Evolutionary conservation across 208 protist species (phyloP), one percentile per base, ranked within the genome.

Genomic region (Acanthamoeba polyphaga): DNA sequence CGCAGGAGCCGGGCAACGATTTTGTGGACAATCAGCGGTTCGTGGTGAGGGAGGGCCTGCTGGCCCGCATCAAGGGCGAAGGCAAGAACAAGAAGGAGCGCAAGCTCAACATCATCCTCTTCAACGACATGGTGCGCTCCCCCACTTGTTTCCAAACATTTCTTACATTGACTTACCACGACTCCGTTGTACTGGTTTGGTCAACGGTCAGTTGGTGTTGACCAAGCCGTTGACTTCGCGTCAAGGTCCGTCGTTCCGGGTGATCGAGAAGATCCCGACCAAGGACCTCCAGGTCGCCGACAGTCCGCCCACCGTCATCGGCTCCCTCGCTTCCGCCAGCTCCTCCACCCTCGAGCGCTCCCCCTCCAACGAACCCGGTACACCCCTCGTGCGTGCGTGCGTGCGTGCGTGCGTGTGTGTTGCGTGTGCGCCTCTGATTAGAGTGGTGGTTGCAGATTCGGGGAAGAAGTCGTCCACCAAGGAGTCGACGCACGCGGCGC

Each of bases 11-110:
- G 17, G 74, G 74, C 34, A 84, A 84, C 24, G 74, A 84, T 29
- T 84, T 84, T 46, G 74, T 84, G 15, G 74, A 46, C 46, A 84
- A 53, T 27, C 74, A 84, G 43, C 34, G 74, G n/a, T 84, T 43
- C 43, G 34, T 84, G 74, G 22, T 84, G 15, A 46, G 24, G 34
- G 74, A 84, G 74, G 74, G 74, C 19, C 46, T 53, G 24, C 29
- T 84, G 19, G 74, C 32, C 24, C 74, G 34, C 46, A 84, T 84
- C 34, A 46, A 84, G 43, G 46, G 22, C 46, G 43, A 55, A 9
- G 46, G 46, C 34, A 84, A 84, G 74, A 46, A 38, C 62, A 24
- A 22, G 24, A 68, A 68, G 62, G 62, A 68, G 62, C 62, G 62
- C 62, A 68, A 68, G 24, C 62, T 68, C 62, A 12, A 68, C 24